Percentiles rank a stretch among this genome's conserved stretches.
These are phyloP conservation scores for Talaromyces wortmannii DNA, from an alignment of 495 filamentous ascomycete species.

Conservation along the genomic window DNA sequence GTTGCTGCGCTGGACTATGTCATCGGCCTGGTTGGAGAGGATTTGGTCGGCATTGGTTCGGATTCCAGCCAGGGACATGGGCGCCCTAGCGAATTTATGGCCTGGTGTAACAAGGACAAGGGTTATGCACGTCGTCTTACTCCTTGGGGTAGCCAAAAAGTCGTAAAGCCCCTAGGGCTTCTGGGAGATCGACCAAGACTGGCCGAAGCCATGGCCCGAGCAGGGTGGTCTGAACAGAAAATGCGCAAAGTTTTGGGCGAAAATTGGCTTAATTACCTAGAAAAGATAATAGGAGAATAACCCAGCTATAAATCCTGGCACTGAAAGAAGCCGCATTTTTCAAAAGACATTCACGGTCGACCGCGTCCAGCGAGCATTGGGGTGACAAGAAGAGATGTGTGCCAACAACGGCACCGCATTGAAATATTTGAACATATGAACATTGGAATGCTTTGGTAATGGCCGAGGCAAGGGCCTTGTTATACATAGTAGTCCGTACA, in stretches of 20 bases:
- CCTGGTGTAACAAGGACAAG: slow-evolving; percentile 10
- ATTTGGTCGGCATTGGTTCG: background rate
- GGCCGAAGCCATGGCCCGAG: slow-evolving; percentile 10
- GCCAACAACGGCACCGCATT: no score
- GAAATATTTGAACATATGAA: no score
- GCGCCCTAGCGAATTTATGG: slow-evolving; percentile 6
- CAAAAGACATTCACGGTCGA: no score
- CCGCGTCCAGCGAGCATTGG: no score
- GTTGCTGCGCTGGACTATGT: slow-evolving; percentile 9
- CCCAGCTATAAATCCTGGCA: no score
- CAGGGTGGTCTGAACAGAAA: slow-evolving; percentile 9
- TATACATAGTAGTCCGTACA: no score
- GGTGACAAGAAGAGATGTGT: no score
- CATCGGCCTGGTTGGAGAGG: slow-evolving; percentile 4
- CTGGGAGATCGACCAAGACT: slow-evolving; percentile 7
- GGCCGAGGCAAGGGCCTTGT: no score
- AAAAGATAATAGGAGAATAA: background rate
- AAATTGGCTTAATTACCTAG: slow-evolving; percentile 7
- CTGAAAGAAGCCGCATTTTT: no score
- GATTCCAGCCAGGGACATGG: slow-evolving; percentile 1
- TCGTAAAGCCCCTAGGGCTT: slow-evolving; percentile 6
- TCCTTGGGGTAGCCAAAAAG: slow-evolving; percentile 5
- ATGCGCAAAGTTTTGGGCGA: slow-evolving; percentile 10
- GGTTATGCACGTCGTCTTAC: slow-evolving; percentile 2
- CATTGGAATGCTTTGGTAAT: no score